These are phyloP conservation scores for Leishmania arabica DNA, from an alignment of 208 protist species.

Conservation along the genomic window DNA sequence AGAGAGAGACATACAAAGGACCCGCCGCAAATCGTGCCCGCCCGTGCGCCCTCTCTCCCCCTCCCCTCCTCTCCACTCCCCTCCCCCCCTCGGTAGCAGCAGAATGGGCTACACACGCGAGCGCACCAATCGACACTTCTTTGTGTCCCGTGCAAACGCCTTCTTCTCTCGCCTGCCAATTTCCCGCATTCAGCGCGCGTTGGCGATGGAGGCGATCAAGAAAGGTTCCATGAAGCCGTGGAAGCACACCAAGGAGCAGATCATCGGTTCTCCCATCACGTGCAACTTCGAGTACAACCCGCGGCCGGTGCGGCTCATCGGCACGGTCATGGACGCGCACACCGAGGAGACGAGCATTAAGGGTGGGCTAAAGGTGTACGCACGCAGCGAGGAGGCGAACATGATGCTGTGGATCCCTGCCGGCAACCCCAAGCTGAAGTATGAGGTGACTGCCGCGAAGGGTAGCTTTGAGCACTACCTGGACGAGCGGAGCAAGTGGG, in stretches of 20 bases:
- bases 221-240: slow-evolving; percentile 85
- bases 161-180: slow-evolving; percentile 91
- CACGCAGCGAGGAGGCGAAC: slow-evolving; percentile 90
- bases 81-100: neutral
- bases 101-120: slow-evolving; percentile 85
- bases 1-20: neutral
- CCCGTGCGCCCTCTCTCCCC: neutral
- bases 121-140: slow-evolving; percentile 90
- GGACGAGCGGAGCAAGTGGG: slow-evolving; percentile 91
- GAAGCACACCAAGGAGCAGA: slow-evolving; percentile 91
- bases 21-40: no score
- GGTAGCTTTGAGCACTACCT: slow-evolving; percentile 92
- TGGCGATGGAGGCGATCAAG: slow-evolving; percentile 88
- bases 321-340: slow-evolving; percentile 91
- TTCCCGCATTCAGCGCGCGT: slow-evolving; percentile 78
- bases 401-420: slow-evolving; percentile 92
- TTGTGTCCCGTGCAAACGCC: slow-evolving; percentile 83
- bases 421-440: slow-evolving; percentile 89
- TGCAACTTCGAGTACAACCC: slow-evolving; percentile 93
- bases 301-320: slow-evolving; percentile 86
- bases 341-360: slow-evolving; percentile 90
- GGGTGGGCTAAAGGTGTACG: slow-evolving; percentile 90
- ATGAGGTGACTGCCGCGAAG: slow-evolving; percentile 78
- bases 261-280: slow-evolving; percentile 83
- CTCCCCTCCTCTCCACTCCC: neutral